Base-by-base conservation (phyloP, 768 basidiomycete genomes). In the Coprinellus micaceus region DNA sequence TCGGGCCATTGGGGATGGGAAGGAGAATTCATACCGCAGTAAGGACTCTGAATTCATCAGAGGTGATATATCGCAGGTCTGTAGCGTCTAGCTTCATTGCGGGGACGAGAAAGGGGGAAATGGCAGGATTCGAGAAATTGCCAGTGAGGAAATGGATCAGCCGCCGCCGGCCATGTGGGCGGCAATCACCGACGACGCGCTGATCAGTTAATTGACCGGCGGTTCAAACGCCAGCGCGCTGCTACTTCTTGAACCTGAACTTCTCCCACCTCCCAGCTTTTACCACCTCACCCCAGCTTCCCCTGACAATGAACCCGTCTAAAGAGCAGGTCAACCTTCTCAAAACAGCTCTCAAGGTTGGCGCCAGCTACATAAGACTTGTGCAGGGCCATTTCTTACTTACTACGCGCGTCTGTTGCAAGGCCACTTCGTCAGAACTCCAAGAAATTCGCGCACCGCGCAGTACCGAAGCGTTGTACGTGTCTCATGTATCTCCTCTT, bases 21-120 rank as follows among this genome's bases (percentile, higher is more conserved):
- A 24, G 19, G 37, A 3, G 53, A 48, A 24, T 12, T 64, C 71
- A 13, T 65, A 96, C 95, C 49, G 96, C 92, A n/a, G 91, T 91
- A 24, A 99, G 77, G n/a, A 97, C 94, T 53, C 95, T 76, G 71
- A 98, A 99, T 66, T 98, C 95, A 51, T 98, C 95, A 9, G 88
- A 77, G 2, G 89, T 86, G 54, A 98, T 76, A 70, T 98, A 99
- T 71, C 96, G 78, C 58, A 99, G 79, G 76, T 98, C 97, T 19
- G 91, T 94, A 21, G 90, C 92, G 69, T 97, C 94, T 51, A 98
- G 80, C 76, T 91, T 95, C 94, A 97, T 97, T 58, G 52, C 75
- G 47, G 52, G 25, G 19, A 11, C 2, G 19, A 19, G 39, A 30
- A 4, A 43, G 29, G 12, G 22, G 17, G 36, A 9, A 37, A 9